Conservation (phyloP, 208 protist species). For the Trichomonas gallinae region DNA sequence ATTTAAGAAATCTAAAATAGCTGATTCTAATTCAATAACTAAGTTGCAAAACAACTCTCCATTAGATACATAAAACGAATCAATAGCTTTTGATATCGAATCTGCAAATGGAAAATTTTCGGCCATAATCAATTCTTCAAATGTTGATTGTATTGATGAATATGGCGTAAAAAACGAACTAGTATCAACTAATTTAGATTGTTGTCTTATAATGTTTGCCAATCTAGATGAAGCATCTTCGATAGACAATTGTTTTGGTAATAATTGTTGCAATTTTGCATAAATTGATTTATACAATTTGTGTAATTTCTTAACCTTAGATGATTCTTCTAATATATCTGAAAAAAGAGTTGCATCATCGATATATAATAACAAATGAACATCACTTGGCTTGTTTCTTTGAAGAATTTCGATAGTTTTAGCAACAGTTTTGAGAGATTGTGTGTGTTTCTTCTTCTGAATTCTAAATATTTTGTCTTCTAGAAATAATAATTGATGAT, state of each 20-base stretch:
- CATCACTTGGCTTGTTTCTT: background rate
- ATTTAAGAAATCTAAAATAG: background rate
- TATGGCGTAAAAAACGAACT: background rate
- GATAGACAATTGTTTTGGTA: background rate
- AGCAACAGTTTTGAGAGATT: background rate
- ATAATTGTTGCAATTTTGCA: background rate
- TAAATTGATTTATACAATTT: background rate
- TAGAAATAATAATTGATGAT: background rate
- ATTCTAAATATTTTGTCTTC: background rate
- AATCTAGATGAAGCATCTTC: background rate
- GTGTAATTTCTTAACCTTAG: background rate
- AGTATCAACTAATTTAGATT: background rate
- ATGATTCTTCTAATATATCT: background rate
- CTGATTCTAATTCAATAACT: background rate
- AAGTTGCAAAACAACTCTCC: background rate
- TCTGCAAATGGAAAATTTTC: background rate
- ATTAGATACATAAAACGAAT: background rate
- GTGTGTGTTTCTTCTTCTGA: background rate
- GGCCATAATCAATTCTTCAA: background rate
- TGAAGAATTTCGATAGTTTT: background rate
- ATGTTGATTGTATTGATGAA: background rate
- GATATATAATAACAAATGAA: background rate
- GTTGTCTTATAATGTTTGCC: background rate
- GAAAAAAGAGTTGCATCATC: background rate
- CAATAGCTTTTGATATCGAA: background rate